Conservation (phyloP, 371 early-diverging fungal genomes). For the Furculomyces boomerangus region DNA sequence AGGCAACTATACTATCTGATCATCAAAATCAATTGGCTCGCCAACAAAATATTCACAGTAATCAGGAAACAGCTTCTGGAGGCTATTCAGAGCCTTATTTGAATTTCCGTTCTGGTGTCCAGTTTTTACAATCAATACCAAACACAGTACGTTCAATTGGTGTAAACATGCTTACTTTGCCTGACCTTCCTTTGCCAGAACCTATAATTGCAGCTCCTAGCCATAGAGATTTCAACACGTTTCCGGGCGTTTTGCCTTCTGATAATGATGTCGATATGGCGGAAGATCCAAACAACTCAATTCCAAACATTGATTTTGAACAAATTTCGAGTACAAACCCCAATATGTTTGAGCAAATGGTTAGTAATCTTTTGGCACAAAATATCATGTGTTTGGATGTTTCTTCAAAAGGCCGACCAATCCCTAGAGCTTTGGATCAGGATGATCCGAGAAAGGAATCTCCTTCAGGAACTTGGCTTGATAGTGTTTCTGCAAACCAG, state of each 20-base stretch:
- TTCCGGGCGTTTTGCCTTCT: not conserved
- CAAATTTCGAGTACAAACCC: too few relatives aligned
- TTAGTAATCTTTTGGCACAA: not conserved
- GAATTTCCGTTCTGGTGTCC: not conserved
- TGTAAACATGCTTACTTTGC: not conserved
- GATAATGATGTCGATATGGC: not conserved
- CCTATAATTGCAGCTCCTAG: not conserved
- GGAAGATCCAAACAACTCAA: not conserved
- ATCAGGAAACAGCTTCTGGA: not conserved
- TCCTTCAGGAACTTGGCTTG: constrained; percentile 1
- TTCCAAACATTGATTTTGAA: too few relatives aligned
- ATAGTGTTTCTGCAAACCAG: constrained; percentile 1
- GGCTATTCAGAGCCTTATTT: not conserved
- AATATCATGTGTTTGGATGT: constrained; percentile 4
- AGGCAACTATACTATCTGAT: not conserved
- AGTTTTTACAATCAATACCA: not conserved
- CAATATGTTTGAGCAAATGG: not conserved
- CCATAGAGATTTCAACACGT: not conserved
- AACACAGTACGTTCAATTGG: not conserved
- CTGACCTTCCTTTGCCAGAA: not conserved
- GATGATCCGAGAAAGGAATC: not conserved
- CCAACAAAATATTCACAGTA: not conserved
- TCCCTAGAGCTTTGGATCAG: not conserved
- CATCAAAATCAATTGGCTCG: not conserved
- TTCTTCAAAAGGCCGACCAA: not conserved